Evolutionary conservation across 2,329 filamentous ascomycete species (phyloP), one percentile per base, ranked within the genome.

Genomic region (Pseudogymnoascus sp.): DNA sequence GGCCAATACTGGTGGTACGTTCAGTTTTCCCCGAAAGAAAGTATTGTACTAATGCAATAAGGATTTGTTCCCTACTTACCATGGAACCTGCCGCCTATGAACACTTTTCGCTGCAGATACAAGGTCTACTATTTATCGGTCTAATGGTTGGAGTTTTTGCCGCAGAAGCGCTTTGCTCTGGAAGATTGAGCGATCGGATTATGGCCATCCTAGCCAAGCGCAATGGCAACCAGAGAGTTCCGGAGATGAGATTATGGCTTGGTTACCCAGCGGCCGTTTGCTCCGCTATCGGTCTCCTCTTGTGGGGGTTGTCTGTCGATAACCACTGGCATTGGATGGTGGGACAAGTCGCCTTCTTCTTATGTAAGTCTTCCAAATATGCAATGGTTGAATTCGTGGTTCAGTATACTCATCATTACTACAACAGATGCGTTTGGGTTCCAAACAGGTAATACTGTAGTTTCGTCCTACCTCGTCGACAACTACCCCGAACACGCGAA

Each of bases 181-280:
- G 82, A 7, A 62, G 72, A n/a, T 66, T 83, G 18, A 82, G 80
- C 65, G 82, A 84, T 68, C 71, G 69, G 60, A 73, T 84, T 12
- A 74, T 82, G n/a, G 62, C 72, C n/a, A 68, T 68, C 38, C 66
- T 83, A 35, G 75, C 78, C 1, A 75, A 72, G 64, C 72, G 70
- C 57, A 79, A 80, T 62, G 69, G 69, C 14, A 74, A 74, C 25
- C 64, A 76, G 6, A 75, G 77, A 33, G 71, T 77, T 1, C 73
- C 81, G 0, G 81, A 84, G 69, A 82, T 81, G 79, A 74, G 82
- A 14, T 68, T 84, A 20, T 84, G 80, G 80, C 69, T 83, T 11
- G 76, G 75, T 2, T 83, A 82, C 69, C 81, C 81, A 6, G 81
- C 79, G 11, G 74, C 76, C 2, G 7, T 78, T 4, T 62, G 82